Conservation (phyloP, 148 eudicot genomes). For the Vaccinium corymbosum region DNA sequence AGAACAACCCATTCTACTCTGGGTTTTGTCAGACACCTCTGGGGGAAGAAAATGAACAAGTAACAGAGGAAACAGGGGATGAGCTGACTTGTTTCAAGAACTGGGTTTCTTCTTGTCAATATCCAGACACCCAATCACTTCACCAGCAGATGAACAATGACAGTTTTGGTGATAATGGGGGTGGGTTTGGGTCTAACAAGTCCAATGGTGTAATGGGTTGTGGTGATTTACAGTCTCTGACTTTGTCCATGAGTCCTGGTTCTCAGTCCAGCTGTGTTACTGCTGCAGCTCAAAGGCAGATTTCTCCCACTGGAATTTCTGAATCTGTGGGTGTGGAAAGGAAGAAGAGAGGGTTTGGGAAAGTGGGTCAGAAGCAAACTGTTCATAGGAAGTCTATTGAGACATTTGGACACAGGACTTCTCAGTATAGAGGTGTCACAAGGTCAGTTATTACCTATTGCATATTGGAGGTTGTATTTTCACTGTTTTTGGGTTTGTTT, state of each 20-base stretch:
- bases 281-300: conserved; percentile 55
- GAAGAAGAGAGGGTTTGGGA: conserved; percentile 59
- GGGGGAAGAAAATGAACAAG: conserved; percentile 2
- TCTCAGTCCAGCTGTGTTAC: conserved; percentile 86
- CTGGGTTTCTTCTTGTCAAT: conserved; percentile 52
- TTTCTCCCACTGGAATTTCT: conserved; percentile 29
- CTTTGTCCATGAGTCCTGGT: conserved; percentile 89
- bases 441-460: conserved; percentile 36
- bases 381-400: conserved; percentile 91
- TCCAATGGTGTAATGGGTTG: conserved; percentile 34
- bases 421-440: conserved; percentile 95
- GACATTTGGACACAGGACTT: conserved; percentile 94
- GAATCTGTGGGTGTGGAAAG: conserved; percentile 45
- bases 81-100: conserved; percentile 35
- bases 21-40: conserved; percentile 23
- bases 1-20: conserved; percentile 26
- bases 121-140: conserved; percentile 6
- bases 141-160: conserved; percentile 7
- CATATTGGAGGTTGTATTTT: not conserved
- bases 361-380: conserved; percentile 53
- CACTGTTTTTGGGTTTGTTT: not conserved
- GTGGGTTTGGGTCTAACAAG: not conserved
- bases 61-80: conserved; percentile 25
- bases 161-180: conserved; percentile 18
- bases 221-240: conserved; percentile 65